Conservation (phyloP, 331 rosid genomes). For the Malus hybrid region DNA sequence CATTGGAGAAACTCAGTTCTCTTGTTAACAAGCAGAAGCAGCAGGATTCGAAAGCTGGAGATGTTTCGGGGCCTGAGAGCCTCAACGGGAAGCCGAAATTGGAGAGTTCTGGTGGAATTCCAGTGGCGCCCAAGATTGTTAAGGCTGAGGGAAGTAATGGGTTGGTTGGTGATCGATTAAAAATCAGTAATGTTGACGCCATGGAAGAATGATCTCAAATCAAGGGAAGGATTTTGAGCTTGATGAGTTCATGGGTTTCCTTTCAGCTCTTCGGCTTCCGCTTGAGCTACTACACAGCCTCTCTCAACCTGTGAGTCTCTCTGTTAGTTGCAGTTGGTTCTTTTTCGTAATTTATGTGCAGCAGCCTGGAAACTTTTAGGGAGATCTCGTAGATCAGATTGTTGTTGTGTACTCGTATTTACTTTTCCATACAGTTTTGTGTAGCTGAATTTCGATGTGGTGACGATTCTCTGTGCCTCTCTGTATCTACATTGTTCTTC, state of each 20-base stretch:
- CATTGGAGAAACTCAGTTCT: slow-evolving; percentile 29
- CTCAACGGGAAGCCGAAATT: neutral
- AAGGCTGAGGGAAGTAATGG: neutral
- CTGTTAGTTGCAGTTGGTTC: neutral
- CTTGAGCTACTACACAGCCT: neutral
- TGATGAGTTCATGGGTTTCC: neutral
- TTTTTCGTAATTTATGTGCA: neutral
- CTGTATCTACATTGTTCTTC: neutral
- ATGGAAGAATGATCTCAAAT: neutral
- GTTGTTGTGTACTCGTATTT: slow-evolving; percentile 4
- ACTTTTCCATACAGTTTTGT: neutral
- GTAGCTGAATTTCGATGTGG: neutral
- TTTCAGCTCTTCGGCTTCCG: neutral
- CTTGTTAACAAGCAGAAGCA: slow-evolving; percentile 6
- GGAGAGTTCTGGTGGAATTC: neutral
- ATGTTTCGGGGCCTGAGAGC: neutral
- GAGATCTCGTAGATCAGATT: neutral
- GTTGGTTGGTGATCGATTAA: neutral
- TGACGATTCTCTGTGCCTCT: neutral
- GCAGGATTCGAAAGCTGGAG: neutral
- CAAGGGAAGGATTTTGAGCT: neutral
- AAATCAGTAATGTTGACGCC: neutral
- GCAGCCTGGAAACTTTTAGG: neutral
- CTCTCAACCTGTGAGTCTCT: neutral
- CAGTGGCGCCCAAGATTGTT: neutral